Evolutionary conservation across 306 rosid genomes (phyloP).

Genomic region (Alnus rubra): DNA sequence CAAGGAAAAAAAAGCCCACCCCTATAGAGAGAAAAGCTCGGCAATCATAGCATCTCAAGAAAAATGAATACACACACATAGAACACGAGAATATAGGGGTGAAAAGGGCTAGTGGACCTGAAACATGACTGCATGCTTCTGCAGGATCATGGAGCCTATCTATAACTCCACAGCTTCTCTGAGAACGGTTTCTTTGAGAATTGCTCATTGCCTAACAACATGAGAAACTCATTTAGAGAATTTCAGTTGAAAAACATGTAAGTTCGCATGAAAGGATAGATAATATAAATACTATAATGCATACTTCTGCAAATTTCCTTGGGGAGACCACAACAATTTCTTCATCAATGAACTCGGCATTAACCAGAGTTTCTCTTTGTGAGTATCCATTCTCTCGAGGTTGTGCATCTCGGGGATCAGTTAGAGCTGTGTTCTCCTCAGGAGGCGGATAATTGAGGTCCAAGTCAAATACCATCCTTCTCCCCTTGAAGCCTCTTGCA

Average conservation of each 20-base stretch:
- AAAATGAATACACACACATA: neutral
- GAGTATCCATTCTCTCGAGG: neutral
- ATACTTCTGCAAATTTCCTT: constrained; percentile 37
- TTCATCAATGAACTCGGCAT: constrained; percentile 36
- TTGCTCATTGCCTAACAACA: constrained; percentile 37
- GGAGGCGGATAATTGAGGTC: constrained; percentile 41
- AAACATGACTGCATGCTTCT: constrained; percentile 9
- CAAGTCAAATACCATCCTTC: constrained; percentile 30
- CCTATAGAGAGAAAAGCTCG: neutral
- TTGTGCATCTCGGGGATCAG: constrained; percentile 15
- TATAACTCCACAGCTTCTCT: constrained; percentile 22
- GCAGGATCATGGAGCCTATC: neutral
- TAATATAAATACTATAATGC: neutral
- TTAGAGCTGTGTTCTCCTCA: constrained; percentile 11
- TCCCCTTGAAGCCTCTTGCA: constrained; percentile 16
- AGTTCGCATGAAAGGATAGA: neutral
- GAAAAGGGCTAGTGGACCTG: constrained; percentile 22
- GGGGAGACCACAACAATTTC: constrained; percentile 36
- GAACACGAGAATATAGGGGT: neutral
- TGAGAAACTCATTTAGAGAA: neutral
- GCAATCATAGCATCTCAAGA: neutral
- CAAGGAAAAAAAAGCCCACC: neutral
- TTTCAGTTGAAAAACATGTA: neutral
- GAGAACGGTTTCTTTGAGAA: constrained; percentile 24
- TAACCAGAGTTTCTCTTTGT: constrained; percentile 19